These are phyloP conservation scores for barley (Hordeum vulgare) DNA, from an alignment of 176 grass and related monocot genomes.

Conservation along the genomic window MorexV3_pseudomolecules_assembly NC_058520.1:166496894-166497393, in stretches of 20 bases:
- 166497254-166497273: background rate
- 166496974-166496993: no score
- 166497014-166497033: constrained; percentile 76
- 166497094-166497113: constrained; percentile 65
- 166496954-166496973: no score
- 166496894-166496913: no score
- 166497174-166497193: no score
- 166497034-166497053: constrained; percentile 63
- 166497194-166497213: no score
- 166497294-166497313: constrained; percentile 78
- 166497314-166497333: constrained; percentile 86
- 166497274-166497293: constrained; percentile 84
- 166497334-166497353: constrained; percentile 62
- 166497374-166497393: constrained; percentile 77
- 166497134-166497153: constrained; percentile 99
- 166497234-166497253: background rate
- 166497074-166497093: background rate
- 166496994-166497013: constrained; percentile 91
- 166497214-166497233: no score
- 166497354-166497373: constrained; percentile 85
- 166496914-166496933: no score
- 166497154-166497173: no score
- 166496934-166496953: no score
- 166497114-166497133: constrained; percentile 88
- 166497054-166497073: constrained; percentile 44